A percentile compares a stretch with the other conserved stretches of the same genome.
These are phyloP conservation scores for Musa beccarii DNA, from an alignment of 176 grass and related monocot species.

Conservation along the genomic window DNA sequence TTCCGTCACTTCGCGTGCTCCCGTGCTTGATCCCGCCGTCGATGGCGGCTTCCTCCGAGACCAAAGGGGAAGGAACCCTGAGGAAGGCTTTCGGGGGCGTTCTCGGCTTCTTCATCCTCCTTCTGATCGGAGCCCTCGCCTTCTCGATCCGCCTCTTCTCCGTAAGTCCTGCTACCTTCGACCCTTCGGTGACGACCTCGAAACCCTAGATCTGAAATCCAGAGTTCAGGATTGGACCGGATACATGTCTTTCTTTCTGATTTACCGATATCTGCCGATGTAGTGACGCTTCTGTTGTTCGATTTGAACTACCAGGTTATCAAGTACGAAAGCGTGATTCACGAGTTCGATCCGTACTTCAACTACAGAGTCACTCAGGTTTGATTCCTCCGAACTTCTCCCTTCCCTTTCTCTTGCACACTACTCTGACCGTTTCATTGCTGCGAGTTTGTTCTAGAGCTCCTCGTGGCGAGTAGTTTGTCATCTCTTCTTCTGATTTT, in stretches of 20 bases:
- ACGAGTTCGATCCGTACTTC: constrained; percentile 99
- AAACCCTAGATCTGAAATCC: constrained; percentile 26
- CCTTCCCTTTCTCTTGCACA: not conserved
- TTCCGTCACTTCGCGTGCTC: not conserved
- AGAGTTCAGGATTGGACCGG: not conserved
- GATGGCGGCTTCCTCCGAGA: constrained; percentile 53
- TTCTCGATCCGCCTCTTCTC: constrained; percentile 99
- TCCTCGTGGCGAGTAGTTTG: not conserved
- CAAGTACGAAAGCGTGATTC: constrained; percentile 99
- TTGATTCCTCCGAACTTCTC: constrained; percentile 8
- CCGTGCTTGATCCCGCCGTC: constrained; percentile 20
- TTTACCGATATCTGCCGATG: constrained; percentile 4
- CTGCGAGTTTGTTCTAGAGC: no score
- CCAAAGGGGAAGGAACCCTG: constrained; percentile 32
- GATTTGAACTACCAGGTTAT: constrained; percentile 52
- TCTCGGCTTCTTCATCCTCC: constrained; percentile 67
- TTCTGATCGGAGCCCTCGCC: constrained; percentile 86
- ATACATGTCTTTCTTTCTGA: not conserved
- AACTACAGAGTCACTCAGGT: constrained; percentile 99
- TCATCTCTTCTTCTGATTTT: not conserved
- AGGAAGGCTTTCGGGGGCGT: constrained; percentile 86
- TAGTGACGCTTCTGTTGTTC: not conserved
- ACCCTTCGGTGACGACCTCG: constrained; percentile 10
- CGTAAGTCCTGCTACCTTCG: constrained; percentile 46
- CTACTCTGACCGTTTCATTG: not conserved